Base-by-base conservation (phyloP, 2,329 filamentous ascomycete genomes). In the Fusarium nisikadoi region DNA sequence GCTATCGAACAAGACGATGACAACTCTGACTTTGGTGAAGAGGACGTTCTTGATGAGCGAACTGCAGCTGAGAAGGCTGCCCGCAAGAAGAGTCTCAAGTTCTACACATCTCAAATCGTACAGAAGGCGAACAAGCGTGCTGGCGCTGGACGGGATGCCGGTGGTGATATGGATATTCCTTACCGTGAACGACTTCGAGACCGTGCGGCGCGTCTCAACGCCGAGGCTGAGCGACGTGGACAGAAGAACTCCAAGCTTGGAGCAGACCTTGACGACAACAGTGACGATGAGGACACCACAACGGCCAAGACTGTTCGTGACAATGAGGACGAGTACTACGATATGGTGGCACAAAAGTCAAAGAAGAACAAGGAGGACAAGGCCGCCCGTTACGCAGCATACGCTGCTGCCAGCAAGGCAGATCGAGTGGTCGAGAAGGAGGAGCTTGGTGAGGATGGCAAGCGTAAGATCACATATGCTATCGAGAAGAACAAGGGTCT, bases 401-500 rank as follows among this genome's bases (percentile, higher is more conserved):
- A 88, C 47, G 86, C 86, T 23, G 84, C 86, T 6, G 92, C 92
- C 23, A 88, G 87, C 64, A 92, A 92, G 71, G 86, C 89, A 57
- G 87, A 92, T 68, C 86, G 88, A 8, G 84, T 92, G 4, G 86
- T 92, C 3, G 88, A 91, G 75, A 86, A 90, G 67, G 92, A 93
- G 78, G 86, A 88, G 76, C 81, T 97, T 46, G 94, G 93, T 45
- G 86, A 90, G 64, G 94, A 97, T 77, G 95, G 95, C 67, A 97
- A 98, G 85, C 88, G 97, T 67, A 94, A 94, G 82, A 97, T 99
- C 80, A 93, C 90, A 23, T 98, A 98, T 83, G 89, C 91, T 75
- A 99, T 99, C 79, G 90, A 95, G 84, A 98, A 98, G 90, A 99
- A 99, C 84, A 98, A 98, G 88, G 96, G 96, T 36, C 85, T 99